Conservation (phyloP, 441 rosid genomes). For the Erodium texanum region DNA sequence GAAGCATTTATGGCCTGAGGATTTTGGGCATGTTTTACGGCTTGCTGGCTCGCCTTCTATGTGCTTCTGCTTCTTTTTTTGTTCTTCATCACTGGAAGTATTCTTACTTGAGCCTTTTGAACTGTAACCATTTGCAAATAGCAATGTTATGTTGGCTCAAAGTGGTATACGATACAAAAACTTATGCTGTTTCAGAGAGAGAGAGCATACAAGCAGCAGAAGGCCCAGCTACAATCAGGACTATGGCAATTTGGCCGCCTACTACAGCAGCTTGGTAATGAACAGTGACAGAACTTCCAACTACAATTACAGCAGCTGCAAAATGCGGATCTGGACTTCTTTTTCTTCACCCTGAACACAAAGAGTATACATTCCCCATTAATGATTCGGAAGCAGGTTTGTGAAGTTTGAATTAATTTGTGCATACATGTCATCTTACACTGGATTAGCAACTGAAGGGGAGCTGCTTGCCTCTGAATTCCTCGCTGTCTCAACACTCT, state of each 20-base stretch:
- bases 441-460: neutral
- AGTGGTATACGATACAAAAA: neutral
- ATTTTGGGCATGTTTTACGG: neutral
- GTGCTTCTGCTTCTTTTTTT: neutral
- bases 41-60: neutral
- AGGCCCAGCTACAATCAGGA: slow-evolving; percentile 2
- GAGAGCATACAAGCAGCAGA: slow-evolving; percentile 3
- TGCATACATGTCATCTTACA: neutral
- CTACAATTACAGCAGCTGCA: neutral
- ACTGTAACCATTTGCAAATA: neutral
- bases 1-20: neutral
- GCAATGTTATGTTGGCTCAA: neutral
- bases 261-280: neutral
- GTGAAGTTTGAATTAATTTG: neutral
- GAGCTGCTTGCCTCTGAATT: slow-evolving; percentile 1
- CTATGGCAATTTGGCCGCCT: neutral
- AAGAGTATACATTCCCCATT: neutral
- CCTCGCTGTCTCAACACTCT: neutral
- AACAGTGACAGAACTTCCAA: neutral
- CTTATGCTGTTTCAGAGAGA: neutral
- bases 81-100: neutral
- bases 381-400: neutral
- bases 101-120: neutral
- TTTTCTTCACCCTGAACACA: neutral
- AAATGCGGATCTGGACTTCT: neutral